phyloP scores from a whole-genome alignment of 768 basidiomycete genomes.

The Trametes coccinea region DNA sequence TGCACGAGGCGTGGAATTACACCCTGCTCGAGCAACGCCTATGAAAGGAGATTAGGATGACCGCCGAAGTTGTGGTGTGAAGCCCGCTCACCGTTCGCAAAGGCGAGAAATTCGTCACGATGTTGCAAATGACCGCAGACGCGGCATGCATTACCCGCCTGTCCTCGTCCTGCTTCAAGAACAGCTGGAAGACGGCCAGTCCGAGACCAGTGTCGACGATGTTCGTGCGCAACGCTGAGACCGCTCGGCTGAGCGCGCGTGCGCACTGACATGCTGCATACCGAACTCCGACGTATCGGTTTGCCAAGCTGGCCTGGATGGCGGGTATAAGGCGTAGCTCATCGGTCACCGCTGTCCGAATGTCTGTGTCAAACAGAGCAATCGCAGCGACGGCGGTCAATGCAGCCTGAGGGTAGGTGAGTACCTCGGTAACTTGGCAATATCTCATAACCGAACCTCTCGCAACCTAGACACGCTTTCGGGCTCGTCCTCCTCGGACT shows the following conservation, averaged over 20 bases:
- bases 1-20: slow-evolving; percentile 64
- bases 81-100: slow-evolving; percentile 57
- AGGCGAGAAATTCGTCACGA: slow-evolving; percentile 86
- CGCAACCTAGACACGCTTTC: slow-evolving; percentile 58
- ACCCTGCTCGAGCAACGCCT: slow-evolving; percentile 70
- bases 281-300: slow-evolving; percentile 71
- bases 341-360: slow-evolving; percentile 69
- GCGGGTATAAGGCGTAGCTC: slow-evolving; percentile 54
- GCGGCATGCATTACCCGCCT: slow-evolving; percentile 70
- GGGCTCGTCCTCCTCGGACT: slow-evolving; percentile 73
- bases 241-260: slow-evolving; percentile 75
- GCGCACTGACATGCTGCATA: slow-evolving; percentile 88
- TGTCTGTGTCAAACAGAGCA: slow-evolving; percentile 68
- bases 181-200: slow-evolving; percentile 62
- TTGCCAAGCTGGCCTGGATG: slow-evolving; percentile 54
- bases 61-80: neutral
- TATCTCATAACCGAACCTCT: slow-evolving; percentile 45
- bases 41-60: neutral
- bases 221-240: slow-evolving; percentile 79
- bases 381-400: slow-evolving; percentile 76
- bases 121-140: slow-evolving; percentile 76
- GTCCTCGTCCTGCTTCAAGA: slow-evolving; percentile 60
- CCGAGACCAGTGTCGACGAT: slow-evolving; percentile 84
- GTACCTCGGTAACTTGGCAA: neutral
- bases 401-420: slow-evolving; percentile 49